Percentiles rank a stretch among this genome's conserved stretches.
phyloP scores from a whole-genome alignment of 805 yeast genomes.

The Wickerhamomyces tratensis region DNA sequence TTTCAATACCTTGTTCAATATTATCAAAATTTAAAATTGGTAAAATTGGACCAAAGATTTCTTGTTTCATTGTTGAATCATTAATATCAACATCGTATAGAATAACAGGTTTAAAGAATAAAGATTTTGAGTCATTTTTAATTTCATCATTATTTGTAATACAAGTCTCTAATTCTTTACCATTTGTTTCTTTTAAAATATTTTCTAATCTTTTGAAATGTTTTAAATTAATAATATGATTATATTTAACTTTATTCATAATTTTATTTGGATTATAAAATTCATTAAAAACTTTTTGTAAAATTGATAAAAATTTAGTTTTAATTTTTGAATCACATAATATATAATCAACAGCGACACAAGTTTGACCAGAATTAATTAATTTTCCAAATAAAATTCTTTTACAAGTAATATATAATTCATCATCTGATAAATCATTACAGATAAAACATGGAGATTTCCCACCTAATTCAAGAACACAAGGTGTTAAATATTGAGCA shows the following conservation, averaged over 20 bases:
- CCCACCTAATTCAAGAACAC: conserved; percentile 81
- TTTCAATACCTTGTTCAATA: conserved; percentile 32
- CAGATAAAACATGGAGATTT: conserved; percentile 79
- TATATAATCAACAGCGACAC: conserved; percentile 82
- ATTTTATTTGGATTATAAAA: conserved; percentile 23
- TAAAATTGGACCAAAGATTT: conserved; percentile 78
- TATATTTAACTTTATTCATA: conserved; percentile 28
- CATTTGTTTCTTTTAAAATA: conserved; percentile 39
- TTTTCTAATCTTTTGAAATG: conserved; percentile 38
- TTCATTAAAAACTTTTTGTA: conserved; percentile 29
- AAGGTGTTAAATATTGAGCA: conserved; percentile 77
- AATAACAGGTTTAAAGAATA: conserved; percentile 66
- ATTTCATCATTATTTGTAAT: conserved; percentile 37
- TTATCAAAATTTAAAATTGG: conserved; percentile 54
- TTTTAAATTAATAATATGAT: conserved; percentile 52
- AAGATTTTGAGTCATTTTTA: conserved; percentile 19
- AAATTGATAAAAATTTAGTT: conserved; percentile 30
- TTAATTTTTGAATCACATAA: conserved; percentile 47
- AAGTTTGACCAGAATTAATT: conserved; percentile 81
- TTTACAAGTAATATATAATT: conserved; percentile 37
- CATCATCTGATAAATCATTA: conserved; percentile 31
- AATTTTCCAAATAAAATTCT: conserved; percentile 75
- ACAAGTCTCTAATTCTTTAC: conserved; percentile 19
- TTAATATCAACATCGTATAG: conserved; percentile 51
- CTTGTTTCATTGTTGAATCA: conserved; percentile 67